Evolutionary conservation across 2,329 filamentous ascomycete species (phyloP), one percentile per base, ranked within the genome.

Genomic region (Volutella citrinella): DNA sequence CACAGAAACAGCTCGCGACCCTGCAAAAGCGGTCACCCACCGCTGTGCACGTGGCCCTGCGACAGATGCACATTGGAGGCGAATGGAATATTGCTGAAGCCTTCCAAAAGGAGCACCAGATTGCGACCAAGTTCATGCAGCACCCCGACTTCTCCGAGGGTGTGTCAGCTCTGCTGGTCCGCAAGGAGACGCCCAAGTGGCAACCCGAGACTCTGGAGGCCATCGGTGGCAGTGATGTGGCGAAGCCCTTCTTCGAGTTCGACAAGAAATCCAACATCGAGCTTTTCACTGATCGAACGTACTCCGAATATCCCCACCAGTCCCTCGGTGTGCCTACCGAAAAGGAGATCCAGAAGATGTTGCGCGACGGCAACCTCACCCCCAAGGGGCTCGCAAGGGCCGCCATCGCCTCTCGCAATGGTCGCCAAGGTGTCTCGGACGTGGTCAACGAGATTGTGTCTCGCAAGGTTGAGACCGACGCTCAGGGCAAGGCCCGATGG

Each of bases 81-180:
- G 57, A 70, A 20, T 97, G 93, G 93, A 73, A 74, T 45, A 95
- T 98, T 52, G 69, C 76, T 12, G 77, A 95, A 64, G 82, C 91
- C 1, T 98, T 97, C 72, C 72, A 82, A 56, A 80, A 80, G 44
- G 93, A 98, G 68, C 78, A 93, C 64, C 75, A 84, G 55, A 88
- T 98, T 40, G 89, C 91, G 3, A 69, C 75, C 38, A 78, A 80
- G 45, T 97, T 98, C 69, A 97, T 98, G 91, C 73, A 74, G 36
- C 84, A 93, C 59, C 84, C 79, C 5, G 93, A 98, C 63, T 98
- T 98, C 56, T 81, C 81, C 26, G 87, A 95, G 65, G 93, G 93
- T 34, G 91, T 98, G n/a, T 79, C 79, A 32, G 83, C 88, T 16
- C 76, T 84, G 30, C 74, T 98, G 24, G 76, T 93, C 51, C 74